A percentile compares a stretch with the other conserved stretches of the same genome.
phyloP scores from a whole-genome alignment of 1,284 basidiomycete species.

The Fomitopsis pinicola region DNA sequence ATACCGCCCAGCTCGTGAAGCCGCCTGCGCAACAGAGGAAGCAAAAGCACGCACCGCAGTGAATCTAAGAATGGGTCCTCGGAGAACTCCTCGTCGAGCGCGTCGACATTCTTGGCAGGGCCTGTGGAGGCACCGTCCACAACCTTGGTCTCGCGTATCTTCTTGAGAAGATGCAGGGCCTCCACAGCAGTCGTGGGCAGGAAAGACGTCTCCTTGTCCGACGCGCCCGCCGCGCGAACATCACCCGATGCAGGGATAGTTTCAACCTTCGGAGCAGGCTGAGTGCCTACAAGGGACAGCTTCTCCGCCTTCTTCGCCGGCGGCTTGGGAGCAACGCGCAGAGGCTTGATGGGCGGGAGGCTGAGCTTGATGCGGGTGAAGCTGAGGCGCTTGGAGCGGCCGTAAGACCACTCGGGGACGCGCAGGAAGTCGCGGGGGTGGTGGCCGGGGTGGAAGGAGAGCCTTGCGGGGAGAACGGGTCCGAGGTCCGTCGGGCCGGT shows the following conservation, averaged over 20 bases:
- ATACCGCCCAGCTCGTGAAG: background rate
- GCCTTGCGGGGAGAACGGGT: background rate
- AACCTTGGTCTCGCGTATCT: background rate
- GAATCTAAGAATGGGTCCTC: background rate
- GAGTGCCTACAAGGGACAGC: background rate
- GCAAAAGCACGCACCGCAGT: background rate
- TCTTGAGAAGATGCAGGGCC: background rate
- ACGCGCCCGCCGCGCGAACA: too few species aligned
- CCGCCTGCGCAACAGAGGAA: background rate
- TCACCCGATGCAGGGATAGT: background rate
- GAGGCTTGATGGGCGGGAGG: background rate
- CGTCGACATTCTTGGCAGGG: background rate
- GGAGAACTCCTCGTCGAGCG: background rate
- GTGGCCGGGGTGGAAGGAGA: background rate
- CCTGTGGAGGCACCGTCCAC: background rate
- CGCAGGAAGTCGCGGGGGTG: background rate
- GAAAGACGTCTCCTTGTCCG: too few species aligned
- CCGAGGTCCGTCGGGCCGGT: background rate
- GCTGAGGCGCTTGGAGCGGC: background rate
- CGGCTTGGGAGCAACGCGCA: background rate
- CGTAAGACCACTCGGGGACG: background rate
- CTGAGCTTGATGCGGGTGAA: background rate
- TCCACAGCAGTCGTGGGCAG: too few species aligned
- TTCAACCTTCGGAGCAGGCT: background rate
- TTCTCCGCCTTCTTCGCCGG: background rate